phyloP scores from a whole-genome alignment of 2,329 filamentous ascomycete genomes.

The Torrubiella hemipterigena region DNA sequence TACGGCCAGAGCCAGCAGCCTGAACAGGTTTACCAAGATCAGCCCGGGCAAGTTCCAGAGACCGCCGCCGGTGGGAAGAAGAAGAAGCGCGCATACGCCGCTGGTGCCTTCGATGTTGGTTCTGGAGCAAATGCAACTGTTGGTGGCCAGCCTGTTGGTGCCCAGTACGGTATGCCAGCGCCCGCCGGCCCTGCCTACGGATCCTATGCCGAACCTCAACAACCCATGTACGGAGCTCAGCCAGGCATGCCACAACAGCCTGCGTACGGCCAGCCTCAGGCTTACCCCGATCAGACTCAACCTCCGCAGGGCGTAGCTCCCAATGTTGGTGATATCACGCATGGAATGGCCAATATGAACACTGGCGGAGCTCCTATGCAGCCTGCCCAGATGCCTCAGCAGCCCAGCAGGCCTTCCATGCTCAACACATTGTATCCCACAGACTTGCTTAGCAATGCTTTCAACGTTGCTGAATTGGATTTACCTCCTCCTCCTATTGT shows the following conservation, averaged over 20 bases:
- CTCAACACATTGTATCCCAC: slow-evolving; percentile 88
- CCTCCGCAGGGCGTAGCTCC: slow-evolving; percentile 25
- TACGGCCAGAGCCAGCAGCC: slow-evolving; percentile 35
- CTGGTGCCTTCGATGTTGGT: slow-evolving; percentile 87
- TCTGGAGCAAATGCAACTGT: slow-evolving; percentile 66
- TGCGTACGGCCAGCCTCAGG: slow-evolving; percentile 48
- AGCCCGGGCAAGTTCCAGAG: slow-evolving; percentile 15
- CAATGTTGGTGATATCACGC: slow-evolving; percentile 61
- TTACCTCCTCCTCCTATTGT: slow-evolving; percentile 83
- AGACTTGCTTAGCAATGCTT: slow-evolving; percentile 83
- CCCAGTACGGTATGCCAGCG: slow-evolving; percentile 35
- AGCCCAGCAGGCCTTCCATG: slow-evolving; percentile 25
- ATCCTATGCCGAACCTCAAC: slow-evolving; percentile 43
- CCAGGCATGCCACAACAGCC: slow-evolving; percentile 26
- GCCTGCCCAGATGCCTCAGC: slow-evolving; percentile 33
- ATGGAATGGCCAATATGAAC: slow-evolving; percentile 77
- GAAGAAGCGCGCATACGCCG: slow-evolving; percentile 93
- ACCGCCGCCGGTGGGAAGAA: slow-evolving; percentile 46
- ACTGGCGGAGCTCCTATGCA: slow-evolving; percentile 52
- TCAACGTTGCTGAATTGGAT: slow-evolving; percentile 88
- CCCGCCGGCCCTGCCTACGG: slow-evolving; percentile 40
- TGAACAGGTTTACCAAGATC: slow-evolving; percentile 29
- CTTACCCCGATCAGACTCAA: slow-evolving; percentile 46
- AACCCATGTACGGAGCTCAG: slow-evolving; percentile 31
- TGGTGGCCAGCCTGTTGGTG: slow-evolving; percentile 31